Evolutionary conservation across 768 basidiomycete species (phyloP).

Genomic region (Podaxis rugospora): DNA sequence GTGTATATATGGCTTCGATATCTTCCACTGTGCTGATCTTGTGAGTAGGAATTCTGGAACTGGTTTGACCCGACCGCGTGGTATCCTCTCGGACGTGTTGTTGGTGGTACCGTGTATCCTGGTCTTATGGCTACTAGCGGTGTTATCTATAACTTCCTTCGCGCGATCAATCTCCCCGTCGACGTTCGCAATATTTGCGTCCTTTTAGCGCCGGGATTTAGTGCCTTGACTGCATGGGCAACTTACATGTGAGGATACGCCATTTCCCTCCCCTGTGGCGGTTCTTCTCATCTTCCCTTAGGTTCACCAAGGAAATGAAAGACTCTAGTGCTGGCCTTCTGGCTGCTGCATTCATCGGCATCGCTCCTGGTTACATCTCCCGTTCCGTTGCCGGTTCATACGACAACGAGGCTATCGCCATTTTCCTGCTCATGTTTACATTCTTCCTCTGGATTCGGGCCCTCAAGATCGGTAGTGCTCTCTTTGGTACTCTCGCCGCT

Average conservation of each 20-base stretch:
- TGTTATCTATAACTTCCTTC: conserved; percentile 91
- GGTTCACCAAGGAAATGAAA: conserved; percentile 97
- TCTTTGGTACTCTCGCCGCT: conserved; percentile 86
- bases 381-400: conserved; percentile 99
- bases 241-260: conserved; percentile 76
- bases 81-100: conserved; percentile 98
- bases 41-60: conserved; percentile 94
- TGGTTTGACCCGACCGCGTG: conserved; percentile 99
- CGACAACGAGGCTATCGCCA: conserved; percentile 99
- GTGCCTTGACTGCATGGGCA: conserved; percentile 93
- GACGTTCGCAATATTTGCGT: conserved; percentile 98
- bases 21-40: not conserved
- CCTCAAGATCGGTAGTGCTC: conserved; percentile 87
- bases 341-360: conserved; percentile 97
- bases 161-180: conserved; percentile 87
- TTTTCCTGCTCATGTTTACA: conserved; percentile 99
- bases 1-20: conserved; percentile 22
- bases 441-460: conserved; percentile 98
- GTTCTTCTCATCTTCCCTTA: conserved; percentile 23
- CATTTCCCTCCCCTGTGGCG: not conserved
- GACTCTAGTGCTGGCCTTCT: conserved; percentile 94
- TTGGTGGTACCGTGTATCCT: conserved; percentile 97
- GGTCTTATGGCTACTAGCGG: conserved; percentile 98
- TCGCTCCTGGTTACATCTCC: conserved; percentile 97
- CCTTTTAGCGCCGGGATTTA: conserved; percentile 93